A percentile compares a stretch with the other conserved stretches of the same genome.
Conservation (phyloP, 148 eudicot genomes). For the Arctostaphylos glauca region DNA sequence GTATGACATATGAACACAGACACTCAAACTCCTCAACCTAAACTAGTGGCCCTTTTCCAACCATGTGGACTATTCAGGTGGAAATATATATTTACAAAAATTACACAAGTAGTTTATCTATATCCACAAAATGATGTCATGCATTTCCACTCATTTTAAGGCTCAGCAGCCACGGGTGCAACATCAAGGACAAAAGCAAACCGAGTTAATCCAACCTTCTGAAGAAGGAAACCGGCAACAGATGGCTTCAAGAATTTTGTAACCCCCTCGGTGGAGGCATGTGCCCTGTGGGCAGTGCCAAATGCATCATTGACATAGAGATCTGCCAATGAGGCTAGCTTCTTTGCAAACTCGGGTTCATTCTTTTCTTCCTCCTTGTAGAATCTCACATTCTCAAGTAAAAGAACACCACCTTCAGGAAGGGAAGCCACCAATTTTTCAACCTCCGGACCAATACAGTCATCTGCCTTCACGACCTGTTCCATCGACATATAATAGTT, state of each 20-base stretch:
- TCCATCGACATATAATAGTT: background rate
- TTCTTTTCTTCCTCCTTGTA: constrained; percentile 94
- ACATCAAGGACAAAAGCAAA: constrained; percentile 2
- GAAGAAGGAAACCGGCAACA: constrained; percentile 93
- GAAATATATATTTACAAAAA: background rate
- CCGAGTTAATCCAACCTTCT: constrained; percentile 54
- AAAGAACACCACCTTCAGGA: constrained; percentile 86
- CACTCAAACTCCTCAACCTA: background rate
- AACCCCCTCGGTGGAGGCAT: constrained; percentile 95
- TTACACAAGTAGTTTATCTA: background rate
- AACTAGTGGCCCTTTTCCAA: background rate
- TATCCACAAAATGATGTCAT: background rate
- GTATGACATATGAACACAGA: too few relatives aligned
- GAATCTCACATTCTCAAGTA: constrained; percentile 88
- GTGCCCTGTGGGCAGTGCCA: constrained; percentile 97
- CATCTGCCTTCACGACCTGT: constrained; percentile 91
- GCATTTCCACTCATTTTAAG: background rate
- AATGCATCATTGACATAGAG: constrained; percentile 90
- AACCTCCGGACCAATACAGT: constrained; percentile 87
- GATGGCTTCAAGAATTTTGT: constrained; percentile 88
- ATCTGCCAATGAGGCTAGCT: constrained; percentile 93
- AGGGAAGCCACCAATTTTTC: constrained; percentile 78
- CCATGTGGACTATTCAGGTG: background rate
- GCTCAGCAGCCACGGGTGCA: background rate
- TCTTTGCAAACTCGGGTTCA: constrained; percentile 91